phyloP scores from a whole-genome alignment of 2,329 filamentous ascomycete genomes.

The Arthrocladium fulminans region DNA sequence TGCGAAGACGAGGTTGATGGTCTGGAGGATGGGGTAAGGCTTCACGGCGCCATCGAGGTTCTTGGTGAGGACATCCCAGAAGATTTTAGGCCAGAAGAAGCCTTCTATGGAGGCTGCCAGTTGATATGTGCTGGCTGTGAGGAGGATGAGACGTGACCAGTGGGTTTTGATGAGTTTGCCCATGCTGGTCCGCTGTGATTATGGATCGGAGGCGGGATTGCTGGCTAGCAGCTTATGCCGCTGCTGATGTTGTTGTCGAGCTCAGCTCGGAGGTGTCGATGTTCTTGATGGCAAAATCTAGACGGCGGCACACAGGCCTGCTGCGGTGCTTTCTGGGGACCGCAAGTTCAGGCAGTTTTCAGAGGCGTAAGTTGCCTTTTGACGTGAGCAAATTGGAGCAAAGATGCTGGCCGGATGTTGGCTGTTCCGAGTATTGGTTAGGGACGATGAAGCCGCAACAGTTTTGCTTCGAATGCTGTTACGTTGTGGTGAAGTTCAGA shows the following conservation, averaged over 20 bases:
- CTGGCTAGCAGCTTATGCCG: conserved; percentile 4
- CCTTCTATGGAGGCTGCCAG: conserved; percentile 70
- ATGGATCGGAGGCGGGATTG: conserved; percentile 5
- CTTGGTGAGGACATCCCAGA: conserved; percentile 93
- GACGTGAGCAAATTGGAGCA: not conserved
- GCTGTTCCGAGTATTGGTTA: not conserved
- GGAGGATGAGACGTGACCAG: conserved; percentile 87
- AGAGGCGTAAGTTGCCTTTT: not conserved
- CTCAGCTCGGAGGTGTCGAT: not conserved
- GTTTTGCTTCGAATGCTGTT: conserved; percentile 6
- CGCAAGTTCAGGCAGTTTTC: conserved; percentile 2
- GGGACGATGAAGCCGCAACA: not conserved
- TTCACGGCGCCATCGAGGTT: conserved; percentile 79
- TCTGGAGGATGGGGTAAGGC: conserved; percentile 80
- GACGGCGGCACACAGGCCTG: conserved; percentile 1
- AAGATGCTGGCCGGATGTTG: not conserved
- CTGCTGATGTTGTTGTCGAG: conserved; percentile 2
- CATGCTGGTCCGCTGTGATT: conserved; percentile 47
- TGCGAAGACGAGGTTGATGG: conserved; percentile 77
- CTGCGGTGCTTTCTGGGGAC: conserved; percentile 3
- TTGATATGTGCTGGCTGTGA: conserved; percentile 80
- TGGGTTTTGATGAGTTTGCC: conserved; percentile 99
- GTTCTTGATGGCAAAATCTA: not conserved
- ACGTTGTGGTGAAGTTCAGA: conserved; percentile 3
- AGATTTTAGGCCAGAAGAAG: conserved; percentile 98